A percentile compares a stretch with the other conserved stretches of the same genome.
These are phyloP conservation scores for Penicillium robsamsonii DNA, from an alignment of 495 filamentous ascomycete genomes.

Conservation along the genomic window DNA sequence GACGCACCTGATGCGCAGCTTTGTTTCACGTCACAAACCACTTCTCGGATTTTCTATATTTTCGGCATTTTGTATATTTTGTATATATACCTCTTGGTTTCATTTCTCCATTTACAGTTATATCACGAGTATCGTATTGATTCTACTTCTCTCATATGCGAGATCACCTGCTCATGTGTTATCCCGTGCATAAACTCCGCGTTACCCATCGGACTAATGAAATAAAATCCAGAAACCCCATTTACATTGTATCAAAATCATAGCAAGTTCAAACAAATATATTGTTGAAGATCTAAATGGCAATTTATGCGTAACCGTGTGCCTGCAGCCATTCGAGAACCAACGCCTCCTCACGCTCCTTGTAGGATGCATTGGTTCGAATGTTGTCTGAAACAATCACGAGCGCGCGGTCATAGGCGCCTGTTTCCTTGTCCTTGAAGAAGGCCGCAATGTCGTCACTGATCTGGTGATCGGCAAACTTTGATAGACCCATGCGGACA, in stretches of 20 bases:
- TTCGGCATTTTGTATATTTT: not conserved
- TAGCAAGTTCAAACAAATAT: not conserved
- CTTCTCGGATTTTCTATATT: conserved; percentile 1
- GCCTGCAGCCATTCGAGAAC: conserved; percentile 70
- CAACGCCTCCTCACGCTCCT: conserved; percentile 63
- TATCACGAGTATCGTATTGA: not conserved
- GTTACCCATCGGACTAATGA: conserved; percentile 6
- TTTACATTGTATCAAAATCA: not conserved
- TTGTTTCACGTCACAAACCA: conserved; percentile 29
- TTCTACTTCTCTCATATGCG: not conserved
- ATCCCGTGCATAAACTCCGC: conserved; percentile 11
- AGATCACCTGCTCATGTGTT: conserved; percentile 8
- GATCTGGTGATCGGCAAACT: conserved; percentile 68
- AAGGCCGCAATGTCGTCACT: conserved; percentile 77
- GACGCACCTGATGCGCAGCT: conserved; percentile 33
- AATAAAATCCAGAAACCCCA: not conserved
- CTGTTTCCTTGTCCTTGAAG: conserved; percentile 78
- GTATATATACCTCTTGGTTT: not conserved
- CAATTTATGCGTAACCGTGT: conserved; percentile 54
- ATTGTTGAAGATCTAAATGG: not conserved
- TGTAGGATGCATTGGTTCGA: conserved; percentile 71
- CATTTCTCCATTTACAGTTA: not conserved
- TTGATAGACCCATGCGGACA: conserved; percentile 69
- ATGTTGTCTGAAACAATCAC: conserved; percentile 79
- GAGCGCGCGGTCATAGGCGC: conserved; percentile 74